phyloP scores from a whole-genome alignment of 2,329 filamentous ascomycete species.

The Aotearoamyces nothofagi region DNA sequence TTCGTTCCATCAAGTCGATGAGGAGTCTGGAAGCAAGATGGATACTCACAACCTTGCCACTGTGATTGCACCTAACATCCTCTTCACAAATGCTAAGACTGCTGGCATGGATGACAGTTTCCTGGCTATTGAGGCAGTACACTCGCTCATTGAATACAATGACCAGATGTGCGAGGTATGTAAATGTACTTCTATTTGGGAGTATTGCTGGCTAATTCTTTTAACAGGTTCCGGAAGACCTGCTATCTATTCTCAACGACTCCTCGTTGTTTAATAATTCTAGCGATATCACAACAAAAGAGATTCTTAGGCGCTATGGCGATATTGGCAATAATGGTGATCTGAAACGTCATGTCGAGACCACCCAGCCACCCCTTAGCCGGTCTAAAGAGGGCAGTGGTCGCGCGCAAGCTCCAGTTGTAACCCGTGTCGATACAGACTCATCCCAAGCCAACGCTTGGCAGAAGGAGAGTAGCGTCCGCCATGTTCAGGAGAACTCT shows the following conservation, averaged over 20 bases:
- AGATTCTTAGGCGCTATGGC: constrained; percentile 87
- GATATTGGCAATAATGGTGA: constrained; percentile 44
- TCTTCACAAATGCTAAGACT: constrained; percentile 55
- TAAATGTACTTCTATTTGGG: constrained; percentile 1
- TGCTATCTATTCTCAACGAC: constrained; percentile 76
- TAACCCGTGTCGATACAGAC: constrained; percentile 72
- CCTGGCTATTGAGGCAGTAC: constrained; percentile 82
- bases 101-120: constrained; percentile 76
- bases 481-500: constrained; percentile 54
- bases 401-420: constrained; percentile 32
- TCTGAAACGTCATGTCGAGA: constrained; percentile 42
- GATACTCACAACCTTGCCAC: constrained; percentile 95
- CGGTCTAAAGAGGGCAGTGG: constrained; percentile 35
- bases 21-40: constrained; percentile 97
- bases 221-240: constrained; percentile 77
- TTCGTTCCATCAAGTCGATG: constrained; percentile 92
- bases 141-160: constrained; percentile 80
- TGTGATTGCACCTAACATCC: constrained; percentile 91
- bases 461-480: constrained; percentile 72
- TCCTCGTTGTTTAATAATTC: constrained; percentile 65
- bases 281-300: constrained; percentile 87
- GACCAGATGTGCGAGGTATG: constrained; percentile 95
- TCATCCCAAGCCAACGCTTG: constrained; percentile 53
- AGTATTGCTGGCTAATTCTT: constrained; percentile 12
- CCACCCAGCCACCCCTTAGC: constrained; percentile 33